phyloP scores from a whole-genome alignment of 495 filamentous ascomycete species.

The Daldinia bambusicola region DNA sequence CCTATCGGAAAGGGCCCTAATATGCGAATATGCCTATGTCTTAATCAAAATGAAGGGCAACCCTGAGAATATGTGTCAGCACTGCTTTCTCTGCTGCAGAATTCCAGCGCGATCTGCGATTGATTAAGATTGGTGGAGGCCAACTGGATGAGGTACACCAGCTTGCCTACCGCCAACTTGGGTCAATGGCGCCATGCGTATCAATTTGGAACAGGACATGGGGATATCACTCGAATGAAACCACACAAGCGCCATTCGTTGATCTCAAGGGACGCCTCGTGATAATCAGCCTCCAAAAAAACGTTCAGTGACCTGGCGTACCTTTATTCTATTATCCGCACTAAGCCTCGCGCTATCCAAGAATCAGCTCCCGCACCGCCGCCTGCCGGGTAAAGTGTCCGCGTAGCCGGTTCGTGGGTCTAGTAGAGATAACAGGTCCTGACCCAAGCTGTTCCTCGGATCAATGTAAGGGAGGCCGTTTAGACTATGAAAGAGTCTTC shows the following conservation, averaged over 20 bases:
- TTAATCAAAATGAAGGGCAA: constrained; percentile 34
- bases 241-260: constrained; percentile 24
- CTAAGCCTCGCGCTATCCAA: constrained; percentile 25
- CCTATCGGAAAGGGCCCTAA: constrained; percentile 50
- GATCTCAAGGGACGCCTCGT: constrained; percentile 19
- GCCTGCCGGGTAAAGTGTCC: constrained; percentile 19
- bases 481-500: constrained; percentile 27
- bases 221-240: constrained; percentile 33
- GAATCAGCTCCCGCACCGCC: constrained; percentile 21
- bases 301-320: constrained; percentile 29
- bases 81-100: constrained; percentile 37
- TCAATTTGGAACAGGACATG: constrained; percentile 40
- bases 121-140: constrained; percentile 42
- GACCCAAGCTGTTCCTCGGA: constrained; percentile 11
- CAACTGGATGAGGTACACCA: constrained; percentile 38
- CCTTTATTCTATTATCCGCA: constrained; percentile 35
- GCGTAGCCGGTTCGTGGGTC: constrained; percentile 25
- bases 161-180: constrained; percentile 44
- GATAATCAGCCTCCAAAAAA: constrained; percentile 34
- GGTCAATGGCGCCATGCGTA: constrained; percentile 44
- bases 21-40: constrained; percentile 45
- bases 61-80: constrained; percentile 46
- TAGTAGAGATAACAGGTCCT: background rate
- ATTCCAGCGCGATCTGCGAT: constrained; percentile 33
- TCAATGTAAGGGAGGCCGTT: constrained; percentile 21